Conservation (phyloP, 495 filamentous ascomycete species). For the Hypoxylon intermedium region DNA sequence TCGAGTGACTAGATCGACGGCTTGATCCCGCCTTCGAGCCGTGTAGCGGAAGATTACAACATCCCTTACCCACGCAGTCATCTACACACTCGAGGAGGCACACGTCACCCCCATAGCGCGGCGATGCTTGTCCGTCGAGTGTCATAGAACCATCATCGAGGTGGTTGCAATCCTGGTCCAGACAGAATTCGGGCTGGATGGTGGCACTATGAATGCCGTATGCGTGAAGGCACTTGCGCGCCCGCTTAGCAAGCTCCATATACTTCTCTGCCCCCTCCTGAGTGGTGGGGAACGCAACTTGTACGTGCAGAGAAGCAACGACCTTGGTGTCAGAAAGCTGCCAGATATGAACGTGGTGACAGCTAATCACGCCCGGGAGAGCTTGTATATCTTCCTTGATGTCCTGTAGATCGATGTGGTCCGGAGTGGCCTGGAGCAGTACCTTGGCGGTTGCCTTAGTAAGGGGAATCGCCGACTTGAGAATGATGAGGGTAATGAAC, state of each 20-base stretch:
- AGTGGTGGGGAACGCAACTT: constrained; percentile 74
- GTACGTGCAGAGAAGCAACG: constrained; percentile 89
- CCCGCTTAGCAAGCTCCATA: constrained; percentile 83
- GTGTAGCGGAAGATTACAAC: constrained; percentile 59
- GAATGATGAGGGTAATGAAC: constrained; percentile 95
- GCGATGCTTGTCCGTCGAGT: constrained; percentile 45
- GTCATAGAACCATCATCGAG: constrained; percentile 45
- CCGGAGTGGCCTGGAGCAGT: constrained; percentile 89
- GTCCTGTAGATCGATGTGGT: constrained; percentile 83
- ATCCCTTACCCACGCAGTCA: constrained; percentile 75
- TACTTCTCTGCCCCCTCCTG: constrained; percentile 79
- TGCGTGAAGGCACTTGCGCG: constrained; percentile 85
- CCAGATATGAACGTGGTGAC: constrained; percentile 97
- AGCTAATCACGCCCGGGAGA: constrained; percentile 82
- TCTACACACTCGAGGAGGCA: constrained; percentile 90
- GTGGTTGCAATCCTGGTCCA: constrained; percentile 58
- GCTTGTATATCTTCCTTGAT: constrained; percentile 89
- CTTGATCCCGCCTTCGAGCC: constrained; percentile 39
- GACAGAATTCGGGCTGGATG: constrained; percentile 93
- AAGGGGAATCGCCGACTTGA: constrained; percentile 86
- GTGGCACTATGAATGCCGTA: constrained; percentile 98
- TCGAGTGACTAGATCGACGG: constrained; percentile 37
- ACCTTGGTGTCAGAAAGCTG: constrained; percentile 93
- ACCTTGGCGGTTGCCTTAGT: constrained; percentile 94
- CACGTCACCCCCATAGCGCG: constrained; percentile 61